phyloP scores from a whole-genome alignment of 2,329 filamentous ascomycete genomes.

The Sarocladiaceae sp. region DNA sequence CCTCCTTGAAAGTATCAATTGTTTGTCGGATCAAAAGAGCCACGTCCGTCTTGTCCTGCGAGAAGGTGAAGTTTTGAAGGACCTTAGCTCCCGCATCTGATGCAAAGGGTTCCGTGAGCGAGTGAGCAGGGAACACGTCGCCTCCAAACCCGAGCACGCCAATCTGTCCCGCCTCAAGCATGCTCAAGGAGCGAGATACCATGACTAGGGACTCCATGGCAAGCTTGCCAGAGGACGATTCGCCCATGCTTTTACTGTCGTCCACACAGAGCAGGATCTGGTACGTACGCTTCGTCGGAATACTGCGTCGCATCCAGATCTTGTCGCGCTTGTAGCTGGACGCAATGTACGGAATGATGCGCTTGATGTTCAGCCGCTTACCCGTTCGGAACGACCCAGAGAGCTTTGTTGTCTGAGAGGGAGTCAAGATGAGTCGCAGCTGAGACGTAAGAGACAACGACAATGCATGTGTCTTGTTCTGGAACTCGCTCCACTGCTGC shows the following conservation, averaged over 20 bases:
- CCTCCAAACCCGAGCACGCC: slow-evolving; percentile 85
- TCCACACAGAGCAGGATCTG: slow-evolving; percentile 97
- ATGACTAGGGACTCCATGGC: slow-evolving; percentile 94
- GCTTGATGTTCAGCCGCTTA: slow-evolving; percentile 97
- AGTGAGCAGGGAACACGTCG: slow-evolving; percentile 76
- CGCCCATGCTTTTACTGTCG: slow-evolving; percentile 90
- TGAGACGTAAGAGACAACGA: slow-evolving; percentile 89
- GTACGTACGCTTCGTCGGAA: slow-evolving; percentile 90
- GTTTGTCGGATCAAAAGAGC: slow-evolving; percentile 68
- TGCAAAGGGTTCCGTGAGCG: slow-evolving; percentile 75
- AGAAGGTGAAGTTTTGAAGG: slow-evolving; percentile 78
- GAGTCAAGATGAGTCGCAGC: slow-evolving; percentile 88
- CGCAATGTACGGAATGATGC: slow-evolving; percentile 98
- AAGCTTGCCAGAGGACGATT: slow-evolving; percentile 66
- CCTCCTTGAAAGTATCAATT: slow-evolving; percentile 74
- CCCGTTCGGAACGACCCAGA: slow-evolving; percentile 95
- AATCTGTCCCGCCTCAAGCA: slow-evolving; percentile 94
- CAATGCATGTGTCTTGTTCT: slow-evolving; percentile 75
- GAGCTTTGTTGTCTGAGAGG: slow-evolving; percentile 91
- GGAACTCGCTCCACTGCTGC: slow-evolving; percentile 77
- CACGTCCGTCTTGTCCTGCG: slow-evolving; percentile 82
- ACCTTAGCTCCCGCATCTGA: slow-evolving; percentile 71
- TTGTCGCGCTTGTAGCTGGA: slow-evolving; percentile 98
- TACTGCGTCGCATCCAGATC: slow-evolving; percentile 95
- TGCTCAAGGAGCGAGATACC: slow-evolving; percentile 76